Evolutionary conservation across 768 basidiomycete species (phyloP), one percentile per base, ranked within the genome.

Genomic region (Tephrocybe sp.): DNA sequence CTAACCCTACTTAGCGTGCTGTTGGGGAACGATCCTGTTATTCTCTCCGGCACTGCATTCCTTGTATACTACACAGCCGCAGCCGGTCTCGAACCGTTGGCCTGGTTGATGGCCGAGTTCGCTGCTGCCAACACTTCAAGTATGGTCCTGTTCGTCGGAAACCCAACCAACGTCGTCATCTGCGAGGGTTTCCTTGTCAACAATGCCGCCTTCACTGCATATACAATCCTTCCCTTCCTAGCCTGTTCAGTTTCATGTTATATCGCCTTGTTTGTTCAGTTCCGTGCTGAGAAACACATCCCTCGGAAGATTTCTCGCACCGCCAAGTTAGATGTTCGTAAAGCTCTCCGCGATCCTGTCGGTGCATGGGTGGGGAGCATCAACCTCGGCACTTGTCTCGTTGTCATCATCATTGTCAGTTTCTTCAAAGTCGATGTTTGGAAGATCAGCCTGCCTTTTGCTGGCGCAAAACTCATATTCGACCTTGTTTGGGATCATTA

Each of bases 161-260:
- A 98, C 60, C 92, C 92, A 2, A 99, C 96, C 2, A 99, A 99
- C 60, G 86, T 98, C 25, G 89, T 98, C 40, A 83, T 97, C 27
- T 89, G 91, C 41, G 92, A 91, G 45, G 91, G 92, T 0, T 93
- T 97, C 64, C 62, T 73, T 7, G 76, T 97, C 41, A 86, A 87
- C 45, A 89, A 91, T 56, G 78, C 80, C 7, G 82, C 83, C 0
- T 95, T 89, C 69, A 89, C 88, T 0, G 88, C 87, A 0, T 92
- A 93, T 69, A 82, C 88, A 16, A 87, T 91, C 43, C 72, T 95
- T 15, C 92, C 93, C 0, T 89, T 92, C 60, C 64, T 95, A 15
- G 85, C 80, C 3, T 73, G 85, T 75, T 63, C 62, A 71, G 48
- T 84, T 18, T 77, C 82, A 7, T 89, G 85, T 60, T 86, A 82